Percentiles rank a stretch among this genome's conserved stretches.
Conservation (phyloP, 192 early-diverging fungal genomes). For the Rhizoclosmatium globosum region DNA sequence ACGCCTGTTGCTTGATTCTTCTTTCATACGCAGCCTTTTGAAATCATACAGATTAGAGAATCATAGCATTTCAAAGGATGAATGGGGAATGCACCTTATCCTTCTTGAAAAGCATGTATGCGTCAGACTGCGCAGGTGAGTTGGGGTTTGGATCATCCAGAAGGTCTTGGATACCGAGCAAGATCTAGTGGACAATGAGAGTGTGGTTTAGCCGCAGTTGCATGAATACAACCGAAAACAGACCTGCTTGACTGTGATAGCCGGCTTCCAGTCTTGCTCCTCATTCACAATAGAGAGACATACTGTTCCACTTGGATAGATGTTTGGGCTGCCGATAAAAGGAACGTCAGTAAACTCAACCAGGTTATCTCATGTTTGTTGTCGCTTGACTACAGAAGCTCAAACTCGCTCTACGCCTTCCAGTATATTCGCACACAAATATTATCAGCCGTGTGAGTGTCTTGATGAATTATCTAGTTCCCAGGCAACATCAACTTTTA, state of each 20-base stretch:
- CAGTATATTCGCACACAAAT: too few relatives aligned
- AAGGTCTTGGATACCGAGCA: constrained; percentile 91
- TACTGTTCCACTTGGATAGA: constrained; percentile 97
- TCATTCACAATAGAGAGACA: constrained; percentile 97
- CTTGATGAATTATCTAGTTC: too few relatives aligned
- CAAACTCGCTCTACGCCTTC: too few relatives aligned
- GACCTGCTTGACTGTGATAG: constrained; percentile 93
- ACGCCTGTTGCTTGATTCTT: constrained; percentile 33
- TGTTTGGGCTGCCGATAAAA: constrained; percentile 71
- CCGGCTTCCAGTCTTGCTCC: constrained; percentile 80
- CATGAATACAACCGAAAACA: too few relatives aligned
- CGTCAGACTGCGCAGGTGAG: constrained; percentile 87
- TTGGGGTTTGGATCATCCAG: constrained; percentile 91
- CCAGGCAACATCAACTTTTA: too few relatives aligned
- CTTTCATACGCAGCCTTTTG: constrained; percentile 29
- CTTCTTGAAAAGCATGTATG: constrained; percentile 80
- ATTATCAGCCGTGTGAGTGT: too few relatives aligned
- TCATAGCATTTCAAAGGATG: not conserved
- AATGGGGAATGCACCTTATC: constrained; percentile 33
- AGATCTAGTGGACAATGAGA: constrained; percentile 51
- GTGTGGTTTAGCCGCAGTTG: too few relatives aligned
- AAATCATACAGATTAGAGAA: not conserved
- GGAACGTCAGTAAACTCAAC: not conserved
- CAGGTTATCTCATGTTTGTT: too few relatives aligned
- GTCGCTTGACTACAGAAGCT: too few relatives aligned